Base-by-base conservation (phyloP, 805 yeast genomes). In the Candida lessepsii region DNA sequence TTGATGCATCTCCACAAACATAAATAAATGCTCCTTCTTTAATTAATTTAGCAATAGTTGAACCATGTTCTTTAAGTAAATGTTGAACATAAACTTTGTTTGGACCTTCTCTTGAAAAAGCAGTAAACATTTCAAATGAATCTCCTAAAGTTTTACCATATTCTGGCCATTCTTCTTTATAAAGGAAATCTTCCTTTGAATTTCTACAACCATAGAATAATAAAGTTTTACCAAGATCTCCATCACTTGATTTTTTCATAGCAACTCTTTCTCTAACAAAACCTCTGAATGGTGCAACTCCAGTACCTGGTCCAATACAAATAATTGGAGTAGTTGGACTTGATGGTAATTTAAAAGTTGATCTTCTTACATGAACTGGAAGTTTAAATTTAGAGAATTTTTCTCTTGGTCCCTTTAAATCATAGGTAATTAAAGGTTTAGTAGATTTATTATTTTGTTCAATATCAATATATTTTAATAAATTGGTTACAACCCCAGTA, bases 231-330 rank as follows among this genome's bases (percentile, higher is more conserved):
- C 97, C 98, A 34, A 86, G 65, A 9, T 51, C 54, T 9, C 46
- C 46, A 31, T 51, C 51, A 46, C 51, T 53, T 9, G 52, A 54
- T 26, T 56, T 50, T 70, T 76, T 39, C 61, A 61, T 42, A 63
- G 78, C 49, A n/a, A 81, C 85, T 55, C 90, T 83, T 60, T 91
- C 99, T 68, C 95, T 81, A 26, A 91, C 65, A 51, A 91, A 91
- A 3, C 96, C 99, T 69, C 99, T 82, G 72, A 93, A 87, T 46
- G 99, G 99, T 8, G 99, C 98, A 37, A 91, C 91, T 62, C 99
- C 99, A 3, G 99, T 93, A 49, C 99, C 99, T 33, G 99, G 98
- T 20, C 99, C 99, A 56, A 91, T 76, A 84, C 90, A 78, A 53
- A 91, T 88, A 16, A 91, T 75, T 13, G 98, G 97, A 23, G 82